These are phyloP conservation scores for Colletotrichum melonis DNA, from an alignment of 2,329 filamentous ascomycete species.

Conservation along the genomic window DNA sequence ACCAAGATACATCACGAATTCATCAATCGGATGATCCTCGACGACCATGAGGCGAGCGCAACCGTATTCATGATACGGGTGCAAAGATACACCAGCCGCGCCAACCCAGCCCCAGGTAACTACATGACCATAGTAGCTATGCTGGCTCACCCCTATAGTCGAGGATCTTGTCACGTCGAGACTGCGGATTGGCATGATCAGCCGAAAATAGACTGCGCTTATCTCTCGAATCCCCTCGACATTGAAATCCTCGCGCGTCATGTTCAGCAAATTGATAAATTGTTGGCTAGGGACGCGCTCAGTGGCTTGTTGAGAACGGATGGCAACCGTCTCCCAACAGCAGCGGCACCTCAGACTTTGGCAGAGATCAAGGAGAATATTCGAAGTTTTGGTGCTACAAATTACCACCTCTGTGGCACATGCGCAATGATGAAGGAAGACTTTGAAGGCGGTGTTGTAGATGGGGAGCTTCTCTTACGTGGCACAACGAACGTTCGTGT, in stretches of 20 bases:
- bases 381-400: not conserved
- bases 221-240: not conserved
- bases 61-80: not conserved
- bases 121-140: not conserved
- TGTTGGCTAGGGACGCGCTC: not conserved
- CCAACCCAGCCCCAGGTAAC: not conserved
- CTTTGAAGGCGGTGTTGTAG: conserved; percentile 31
- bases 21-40: not conserved
- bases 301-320: not conserved
- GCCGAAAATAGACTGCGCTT: not conserved
- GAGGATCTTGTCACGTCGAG: not conserved
- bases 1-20: not conserved
- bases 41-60: not conserved
- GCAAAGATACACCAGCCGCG: not conserved
- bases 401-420: conserved; percentile 11
- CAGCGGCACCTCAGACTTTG: not conserved
- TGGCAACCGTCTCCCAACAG: not conserved
- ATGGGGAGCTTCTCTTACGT: conserved; percentile 30
- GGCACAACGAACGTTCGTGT: conserved; percentile 35
- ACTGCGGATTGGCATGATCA: not conserved
- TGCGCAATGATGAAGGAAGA: conserved; percentile 31
- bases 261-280: not conserved
- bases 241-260: not conserved
- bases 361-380: not conserved
- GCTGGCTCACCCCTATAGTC: not conserved